Conservation (phyloP, 2,329 filamentous ascomycete species). For the Clarireedia hainanense region DNA sequence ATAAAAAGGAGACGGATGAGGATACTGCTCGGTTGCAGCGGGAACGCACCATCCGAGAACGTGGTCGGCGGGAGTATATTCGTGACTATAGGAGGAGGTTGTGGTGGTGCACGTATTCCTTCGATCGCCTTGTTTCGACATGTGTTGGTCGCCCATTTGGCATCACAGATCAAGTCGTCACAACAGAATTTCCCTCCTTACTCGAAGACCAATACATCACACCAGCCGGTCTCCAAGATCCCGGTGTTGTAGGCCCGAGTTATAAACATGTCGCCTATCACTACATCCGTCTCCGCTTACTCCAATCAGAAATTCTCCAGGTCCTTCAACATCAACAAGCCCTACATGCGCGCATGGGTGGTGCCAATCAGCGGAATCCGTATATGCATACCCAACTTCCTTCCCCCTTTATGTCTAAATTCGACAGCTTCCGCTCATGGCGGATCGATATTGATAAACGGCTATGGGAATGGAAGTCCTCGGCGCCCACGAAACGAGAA, state of each 20-base stretch:
- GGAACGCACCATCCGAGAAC: constrained; percentile 37
- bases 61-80: constrained; percentile 70
- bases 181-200: constrained; percentile 85
- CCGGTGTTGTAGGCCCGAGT: constrained; percentile 57
- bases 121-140: constrained; percentile 89
- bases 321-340: constrained; percentile 90
- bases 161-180: constrained; percentile 93
- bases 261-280: constrained; percentile 91
- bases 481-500: constrained; percentile 66
- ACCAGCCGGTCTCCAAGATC: constrained; percentile 60
- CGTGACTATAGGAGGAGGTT: constrained; percentile 78
- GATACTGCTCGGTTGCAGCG: constrained; percentile 29
- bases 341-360: constrained; percentile 61
- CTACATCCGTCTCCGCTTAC: constrained; percentile 78
- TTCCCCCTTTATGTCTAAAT: constrained; percentile 77
- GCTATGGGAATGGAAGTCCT: constrained; percentile 78
- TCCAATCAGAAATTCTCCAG: constrained; percentile 93
- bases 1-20: constrained; percentile 28
- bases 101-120: constrained; percentile 96
- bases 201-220: constrained; percentile 87
- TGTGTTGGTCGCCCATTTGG: constrained; percentile 91
- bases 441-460: constrained; percentile 78
- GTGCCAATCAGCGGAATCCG: constrained; percentile 56
- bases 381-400: constrained; percentile 73
- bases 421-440: constrained; percentile 83